Conservation (phyloP, 164 flowering plant species). For the Nymphaea thermarum region DNA sequence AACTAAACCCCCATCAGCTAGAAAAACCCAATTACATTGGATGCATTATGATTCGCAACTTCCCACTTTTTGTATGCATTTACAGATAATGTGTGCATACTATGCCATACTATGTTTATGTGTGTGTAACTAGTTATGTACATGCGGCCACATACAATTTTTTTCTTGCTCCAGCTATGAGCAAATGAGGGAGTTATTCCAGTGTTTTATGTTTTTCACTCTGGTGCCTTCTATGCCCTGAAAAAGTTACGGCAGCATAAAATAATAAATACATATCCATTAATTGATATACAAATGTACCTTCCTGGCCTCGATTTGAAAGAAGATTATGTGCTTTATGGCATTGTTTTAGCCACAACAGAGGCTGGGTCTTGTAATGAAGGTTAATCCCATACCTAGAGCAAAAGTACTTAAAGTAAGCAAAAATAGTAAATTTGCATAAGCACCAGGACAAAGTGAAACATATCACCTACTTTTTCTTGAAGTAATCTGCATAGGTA, state of each 20-base stretch:
- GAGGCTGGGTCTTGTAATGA: slow-evolving; percentile 54
- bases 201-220: too few species aligned
- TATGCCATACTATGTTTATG: too few species aligned
- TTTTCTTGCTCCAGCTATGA: too few species aligned
- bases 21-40: too few species aligned
- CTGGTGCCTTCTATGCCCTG: not conserved
- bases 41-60: too few species aligned
- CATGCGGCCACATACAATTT: too few species aligned
- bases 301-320: slow-evolving; percentile 27
- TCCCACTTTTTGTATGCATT: too few species aligned
- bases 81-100: too few species aligned
- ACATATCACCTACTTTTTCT: slow-evolving; percentile 39
- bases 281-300: slow-evolving; percentile 14
- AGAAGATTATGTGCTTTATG: slow-evolving; percentile 90
- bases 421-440: not conserved
- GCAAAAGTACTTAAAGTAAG: not conserved
- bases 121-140: too few species aligned
- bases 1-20: too few species aligned
- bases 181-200: too few species aligned
- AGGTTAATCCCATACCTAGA: slow-evolving; percentile 70
- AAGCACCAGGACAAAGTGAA: not conserved
- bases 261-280: not conserved
- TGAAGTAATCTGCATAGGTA: slow-evolving; percentile 56
- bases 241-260: not conserved
- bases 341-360: slow-evolving; percentile 79